Conservation (phyloP, 768 basidiomycete species). For the Pulveroboletus sp. region DNA sequence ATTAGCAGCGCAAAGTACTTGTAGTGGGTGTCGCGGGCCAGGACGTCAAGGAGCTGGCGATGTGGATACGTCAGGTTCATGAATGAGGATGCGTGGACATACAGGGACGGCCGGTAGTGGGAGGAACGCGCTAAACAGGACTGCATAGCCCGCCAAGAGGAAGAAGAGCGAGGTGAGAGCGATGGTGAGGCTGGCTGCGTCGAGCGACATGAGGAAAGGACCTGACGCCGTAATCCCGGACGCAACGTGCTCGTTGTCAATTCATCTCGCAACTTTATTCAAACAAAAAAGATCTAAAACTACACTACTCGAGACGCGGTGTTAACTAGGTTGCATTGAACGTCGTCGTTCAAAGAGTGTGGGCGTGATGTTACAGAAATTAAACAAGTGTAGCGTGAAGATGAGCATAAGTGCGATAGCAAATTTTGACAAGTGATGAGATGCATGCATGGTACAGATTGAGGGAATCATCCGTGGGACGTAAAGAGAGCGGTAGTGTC, state of each 20-base stretch:
- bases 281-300: slow-evolving; percentile 23
- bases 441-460: slow-evolving; percentile 29
- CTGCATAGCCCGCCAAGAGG: slow-evolving; percentile 54
- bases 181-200: slow-evolving; percentile 49
- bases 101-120: slow-evolving; percentile 53
- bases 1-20: slow-evolving; percentile 82
- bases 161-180: slow-evolving; percentile 51
- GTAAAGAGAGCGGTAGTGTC: slow-evolving; percentile 16
- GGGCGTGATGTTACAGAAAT: slow-evolving; percentile 29
- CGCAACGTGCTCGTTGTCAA: slow-evolving; percentile 15
- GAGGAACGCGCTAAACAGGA: slow-evolving; percentile 64
- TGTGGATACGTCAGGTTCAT: slow-evolving; percentile 20
- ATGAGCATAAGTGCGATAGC: slow-evolving; percentile 23
- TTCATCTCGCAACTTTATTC: slow-evolving; percentile 16
- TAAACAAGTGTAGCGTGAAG: slow-evolving; percentile 25
- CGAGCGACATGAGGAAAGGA: slow-evolving; percentile 26
- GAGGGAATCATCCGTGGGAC: slow-evolving; percentile 20
- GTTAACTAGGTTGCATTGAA: slow-evolving; percentile 17
- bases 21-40: slow-evolving; percentile 81
- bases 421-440: slow-evolving; percentile 11
- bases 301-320: slow-evolving; percentile 25
- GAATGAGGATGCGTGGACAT: slow-evolving; percentile 23
- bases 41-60: slow-evolving; percentile 56
- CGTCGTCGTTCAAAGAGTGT: slow-evolving; percentile 11
- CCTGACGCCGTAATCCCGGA: slow-evolving; percentile 29